Conservation (phyloP, 495 filamentous ascomycete genomes). For the Penicillium odoratum region DNA sequence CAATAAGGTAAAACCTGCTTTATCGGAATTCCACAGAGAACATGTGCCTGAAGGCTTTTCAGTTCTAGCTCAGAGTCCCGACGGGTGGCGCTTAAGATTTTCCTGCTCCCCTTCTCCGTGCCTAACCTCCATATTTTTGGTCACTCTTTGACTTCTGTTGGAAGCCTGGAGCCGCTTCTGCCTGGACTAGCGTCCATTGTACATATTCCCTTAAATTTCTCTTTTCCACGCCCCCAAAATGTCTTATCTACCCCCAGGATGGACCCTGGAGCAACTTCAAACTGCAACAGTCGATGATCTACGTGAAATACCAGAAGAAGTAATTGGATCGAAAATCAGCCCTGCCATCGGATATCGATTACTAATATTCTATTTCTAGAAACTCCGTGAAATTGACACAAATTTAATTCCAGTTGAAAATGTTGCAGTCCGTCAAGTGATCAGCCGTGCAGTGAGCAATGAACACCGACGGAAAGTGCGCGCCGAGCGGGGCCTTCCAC, state of each 20-base stretch:
- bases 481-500: background rate
- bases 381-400: conserved; percentile 2
- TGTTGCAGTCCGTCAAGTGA: background rate
- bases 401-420: conserved; percentile 1
- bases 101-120: too few species aligned
- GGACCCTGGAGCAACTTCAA: conserved; percentile 6
- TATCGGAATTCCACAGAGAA: too few species aligned
- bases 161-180: too few species aligned
- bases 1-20: too few species aligned
- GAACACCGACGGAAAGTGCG: conserved; percentile 5
- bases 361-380: background rate
- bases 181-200: too few species aligned
- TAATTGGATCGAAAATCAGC: background rate
- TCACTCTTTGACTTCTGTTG: too few species aligned
- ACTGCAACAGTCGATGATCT: conserved; percentile 7
- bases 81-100: too few species aligned
- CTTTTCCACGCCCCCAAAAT: background rate
- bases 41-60: too few species aligned
- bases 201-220: too few species aligned
- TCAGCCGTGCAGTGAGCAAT: conserved; percentile 1
- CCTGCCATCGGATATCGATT: too few species aligned
- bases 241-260: conserved; percentile 6
- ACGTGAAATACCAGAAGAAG: conserved; percentile 6
- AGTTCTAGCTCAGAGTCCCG: too few species aligned
- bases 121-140: too few species aligned